A percentile compares a stretch with the other conserved stretches of the same genome.
These are phyloP conservation scores for Triglochin maritima DNA, from an alignment of 106 monocot species.

Conservation along the genomic window DNA sequence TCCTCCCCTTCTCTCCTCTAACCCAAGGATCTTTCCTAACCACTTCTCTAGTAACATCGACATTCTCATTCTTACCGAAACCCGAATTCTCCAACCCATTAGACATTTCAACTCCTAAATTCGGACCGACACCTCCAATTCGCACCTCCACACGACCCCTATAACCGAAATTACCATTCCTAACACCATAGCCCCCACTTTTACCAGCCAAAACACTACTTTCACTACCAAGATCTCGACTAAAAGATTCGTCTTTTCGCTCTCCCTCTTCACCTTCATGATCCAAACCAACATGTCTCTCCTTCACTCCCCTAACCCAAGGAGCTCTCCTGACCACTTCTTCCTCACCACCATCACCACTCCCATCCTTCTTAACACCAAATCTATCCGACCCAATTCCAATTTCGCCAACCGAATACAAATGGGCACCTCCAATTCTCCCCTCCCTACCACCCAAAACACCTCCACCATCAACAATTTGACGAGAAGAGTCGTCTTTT, in stretches of 20 bases:
- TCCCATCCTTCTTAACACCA: too few relatives aligned
- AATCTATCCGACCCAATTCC: too few relatives aligned
- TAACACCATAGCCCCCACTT: neutral
- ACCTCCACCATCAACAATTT: neutral
- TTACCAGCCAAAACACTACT: too few relatives aligned
- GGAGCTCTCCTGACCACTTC: too few relatives aligned
- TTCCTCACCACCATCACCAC: too few relatives aligned
- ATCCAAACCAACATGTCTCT: too few relatives aligned
- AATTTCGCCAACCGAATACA: neutral
- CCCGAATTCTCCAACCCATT: neutral
- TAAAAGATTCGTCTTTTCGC: too few relatives aligned
- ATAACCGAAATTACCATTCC: neutral
- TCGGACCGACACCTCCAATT: neutral
- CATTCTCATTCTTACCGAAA: neutral
- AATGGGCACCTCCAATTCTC: conserved; percentile 2
- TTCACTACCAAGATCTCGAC: too few relatives aligned
- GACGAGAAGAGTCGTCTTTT: neutral
- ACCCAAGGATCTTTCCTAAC: conserved; percentile 14
- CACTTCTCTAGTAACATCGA: neutral
- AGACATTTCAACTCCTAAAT: neutral
- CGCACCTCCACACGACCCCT: neutral
- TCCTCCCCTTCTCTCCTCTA: conserved; percentile 5
- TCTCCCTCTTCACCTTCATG: too few relatives aligned
- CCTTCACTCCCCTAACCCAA: too few relatives aligned
- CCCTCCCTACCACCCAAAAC: conserved; percentile 19